phyloP scores from a whole-genome alignment of 768 basidiomycete genomes.

The Russula sp. region DNA sequence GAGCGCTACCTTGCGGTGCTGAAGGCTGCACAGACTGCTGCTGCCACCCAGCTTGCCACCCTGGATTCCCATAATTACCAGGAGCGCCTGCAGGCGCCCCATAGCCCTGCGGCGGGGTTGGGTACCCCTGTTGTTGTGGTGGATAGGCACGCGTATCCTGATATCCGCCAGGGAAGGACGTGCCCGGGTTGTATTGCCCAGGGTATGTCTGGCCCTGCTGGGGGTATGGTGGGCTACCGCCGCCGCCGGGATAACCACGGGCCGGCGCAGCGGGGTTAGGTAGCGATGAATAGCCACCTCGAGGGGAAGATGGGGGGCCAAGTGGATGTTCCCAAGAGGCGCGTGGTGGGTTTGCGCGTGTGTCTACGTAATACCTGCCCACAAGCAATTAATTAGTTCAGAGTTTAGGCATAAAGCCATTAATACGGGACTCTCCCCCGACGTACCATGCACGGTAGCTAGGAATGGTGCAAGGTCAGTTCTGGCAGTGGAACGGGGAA shows the following conservation, averaged over 20 bases:
- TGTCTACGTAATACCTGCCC: conserved; percentile 73
- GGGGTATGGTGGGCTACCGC: conserved; percentile 15
- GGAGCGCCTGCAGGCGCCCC: conserved; percentile 19
- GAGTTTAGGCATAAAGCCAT: neutral
- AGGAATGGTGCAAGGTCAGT: conserved; percentile 21
- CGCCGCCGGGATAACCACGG: conserved; percentile 8
- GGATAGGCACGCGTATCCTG: conserved; percentile 5
- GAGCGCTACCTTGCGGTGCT: conserved; percentile 12
- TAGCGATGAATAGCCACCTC: conserved; percentile 29
- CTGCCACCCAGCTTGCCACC: conserved; percentile 14
- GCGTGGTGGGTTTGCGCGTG: conserved; percentile 49
- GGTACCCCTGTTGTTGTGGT: neutral
- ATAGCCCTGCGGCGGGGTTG: neutral
- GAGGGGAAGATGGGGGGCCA: conserved; percentile 40
- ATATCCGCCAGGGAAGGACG: conserved; percentile 25
- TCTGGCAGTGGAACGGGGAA: conserved; percentile 23
- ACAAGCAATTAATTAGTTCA: neutral
- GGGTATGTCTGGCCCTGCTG: conserved; percentile 26
- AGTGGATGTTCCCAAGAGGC: conserved; percentile 67
- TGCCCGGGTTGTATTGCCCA: conserved; percentile 10
- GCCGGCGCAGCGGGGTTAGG: conserved; percentile 39
- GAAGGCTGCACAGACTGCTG: conserved; percentile 8
- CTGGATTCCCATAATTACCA: conserved; percentile 20
- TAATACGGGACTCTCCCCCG: neutral
- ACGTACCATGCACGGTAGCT: conserved; percentile 63